A percentile compares a stretch with the other conserved stretches of the same genome.
These are phyloP conservation scores for Gypsophila paniculata DNA, from an alignment of 179 eudicot genomes.

Conservation along the genomic window DNA sequence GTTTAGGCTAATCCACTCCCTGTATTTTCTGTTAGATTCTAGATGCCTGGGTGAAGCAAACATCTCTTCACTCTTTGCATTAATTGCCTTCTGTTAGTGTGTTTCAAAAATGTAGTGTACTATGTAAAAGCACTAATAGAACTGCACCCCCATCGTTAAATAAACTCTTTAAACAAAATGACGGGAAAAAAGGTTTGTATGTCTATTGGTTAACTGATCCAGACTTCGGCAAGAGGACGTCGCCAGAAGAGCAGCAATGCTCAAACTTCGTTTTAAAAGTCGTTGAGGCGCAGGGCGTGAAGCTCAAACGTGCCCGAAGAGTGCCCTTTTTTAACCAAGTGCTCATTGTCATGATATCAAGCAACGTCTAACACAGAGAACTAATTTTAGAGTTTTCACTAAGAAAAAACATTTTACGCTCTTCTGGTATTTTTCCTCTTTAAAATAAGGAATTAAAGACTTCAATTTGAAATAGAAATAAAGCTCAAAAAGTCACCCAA, in stretches of 20 bases:
- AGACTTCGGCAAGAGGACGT: not conserved
- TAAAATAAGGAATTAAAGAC: not conserved
- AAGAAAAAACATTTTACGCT: not conserved
- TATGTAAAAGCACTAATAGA: too few species aligned
- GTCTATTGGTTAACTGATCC: not conserved
- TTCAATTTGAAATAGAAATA: not conserved
- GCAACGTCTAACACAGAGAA: not conserved
- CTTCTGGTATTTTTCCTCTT: not conserved
- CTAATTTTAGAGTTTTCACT: not conserved
- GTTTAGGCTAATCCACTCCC: not conserved
- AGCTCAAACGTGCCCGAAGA: too few species aligned
- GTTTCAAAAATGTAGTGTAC: too few species aligned
- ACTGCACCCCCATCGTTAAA: not conserved
- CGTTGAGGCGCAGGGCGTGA: too few species aligned
- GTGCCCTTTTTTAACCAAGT: too few species aligned
- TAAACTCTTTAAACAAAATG: not conserved
- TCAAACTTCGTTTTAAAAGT: not conserved
- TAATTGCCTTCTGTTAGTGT: too few species aligned
- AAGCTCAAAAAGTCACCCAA: not conserved
- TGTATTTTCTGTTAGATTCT: not conserved
- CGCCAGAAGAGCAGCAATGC: not conserved
- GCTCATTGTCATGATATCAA: not conserved
- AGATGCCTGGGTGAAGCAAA: not conserved
- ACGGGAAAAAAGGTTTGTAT: not conserved
- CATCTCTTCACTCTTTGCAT: not conserved